Evolutionary conservation across 2,329 filamentous ascomycete genomes (phyloP).

Genomic region (Neonectria faginata): DNA sequence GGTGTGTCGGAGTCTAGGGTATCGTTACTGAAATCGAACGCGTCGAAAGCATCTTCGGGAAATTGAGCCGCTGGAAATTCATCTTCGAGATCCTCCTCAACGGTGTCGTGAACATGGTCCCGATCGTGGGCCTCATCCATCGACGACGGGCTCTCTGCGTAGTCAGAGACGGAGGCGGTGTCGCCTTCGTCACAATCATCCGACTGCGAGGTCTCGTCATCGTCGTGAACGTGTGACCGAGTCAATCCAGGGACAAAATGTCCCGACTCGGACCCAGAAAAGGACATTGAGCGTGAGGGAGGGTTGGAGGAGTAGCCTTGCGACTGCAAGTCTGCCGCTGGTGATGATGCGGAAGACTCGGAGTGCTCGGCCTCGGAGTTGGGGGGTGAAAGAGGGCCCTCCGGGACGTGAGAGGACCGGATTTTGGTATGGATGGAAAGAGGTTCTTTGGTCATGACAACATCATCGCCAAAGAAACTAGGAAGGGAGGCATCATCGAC

Average conservation of each 20-base stretch:
- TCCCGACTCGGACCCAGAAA: constrained; percentile 63
- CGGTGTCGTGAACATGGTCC: constrained; percentile 47
- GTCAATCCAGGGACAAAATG: constrained; percentile 49
- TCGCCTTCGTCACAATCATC: constrained; percentile 58
- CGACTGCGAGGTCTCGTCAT: constrained; percentile 60
- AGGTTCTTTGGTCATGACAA: constrained; percentile 61
- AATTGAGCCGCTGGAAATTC: constrained; percentile 55
- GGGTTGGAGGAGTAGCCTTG: constrained; percentile 52
- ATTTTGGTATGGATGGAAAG: constrained; percentile 44
- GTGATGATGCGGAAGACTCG: constrained; percentile 56
- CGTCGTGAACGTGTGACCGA: constrained; percentile 50
- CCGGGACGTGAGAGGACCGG: constrained; percentile 34
- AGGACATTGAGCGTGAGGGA: constrained; percentile 63
- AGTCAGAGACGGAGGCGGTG: constrained; percentile 59
- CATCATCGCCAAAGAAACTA: constrained; percentile 58
- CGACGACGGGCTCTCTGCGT: constrained; percentile 54
- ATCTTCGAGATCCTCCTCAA: constrained; percentile 51
- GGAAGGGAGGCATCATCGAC: constrained; percentile 52
- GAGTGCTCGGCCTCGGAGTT: constrained; percentile 64
- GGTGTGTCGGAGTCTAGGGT: constrained; percentile 58
- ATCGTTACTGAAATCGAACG: constrained; percentile 50
- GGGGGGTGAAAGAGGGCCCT: constrained; percentile 54
- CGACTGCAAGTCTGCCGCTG: constrained; percentile 48
- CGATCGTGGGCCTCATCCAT: constrained; percentile 49
- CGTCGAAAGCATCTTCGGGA: constrained; percentile 54